Base-by-base conservation (phyloP, 1,284 basidiomycete genomes). In the Boletus mariae region DNA sequence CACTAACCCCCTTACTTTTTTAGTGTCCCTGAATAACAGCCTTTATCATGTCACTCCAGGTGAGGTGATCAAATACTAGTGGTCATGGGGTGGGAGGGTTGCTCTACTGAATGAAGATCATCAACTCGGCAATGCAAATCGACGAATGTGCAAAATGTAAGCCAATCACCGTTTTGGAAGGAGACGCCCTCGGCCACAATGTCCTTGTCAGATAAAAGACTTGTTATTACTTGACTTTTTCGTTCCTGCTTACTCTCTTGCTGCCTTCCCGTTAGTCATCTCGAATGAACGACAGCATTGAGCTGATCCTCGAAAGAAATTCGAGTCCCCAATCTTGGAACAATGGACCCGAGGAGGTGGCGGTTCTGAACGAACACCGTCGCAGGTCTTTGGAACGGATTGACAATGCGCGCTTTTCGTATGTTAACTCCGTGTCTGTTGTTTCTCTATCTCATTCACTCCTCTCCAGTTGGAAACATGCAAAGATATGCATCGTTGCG, bases 351-450 rank as follows among this genome's bases (percentile, higher is more conserved):
- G 32, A 47, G 15, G 35, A 47, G 9, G 48, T 67, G 11, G 41
- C 23, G 8, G 32, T 53, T 32, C 53, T 63, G 20, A 67, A 66
- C 40, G 57, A 67, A 37, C 63, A 29, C 34, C 65, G 65, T 35
- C 51, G 51, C 38, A 40, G 50, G 37, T 55, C 56, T 37, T 44
- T 63, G 47, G 47, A 49, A 40, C 48, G 46, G 34, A 53, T 63
- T 10, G 63, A 63, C 34, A 51, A 55, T 37, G 63, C 62, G 1
- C 54, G 9, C 40, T 55, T 67, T 40, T 67, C 65, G 62, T 63
- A 52, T 13, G 65, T 7, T 44, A 4, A 17, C 13, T 31, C 20
- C 11, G 11, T 32, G 10, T 46, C 8, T 25, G 34, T 29, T 35
- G 4, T 13, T n/a, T 15, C 13, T 45, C 8, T 25, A 0, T 41